phyloP scores from a whole-genome alignment of 345 rosid genomes.

The Moringa oleifera region DNA sequence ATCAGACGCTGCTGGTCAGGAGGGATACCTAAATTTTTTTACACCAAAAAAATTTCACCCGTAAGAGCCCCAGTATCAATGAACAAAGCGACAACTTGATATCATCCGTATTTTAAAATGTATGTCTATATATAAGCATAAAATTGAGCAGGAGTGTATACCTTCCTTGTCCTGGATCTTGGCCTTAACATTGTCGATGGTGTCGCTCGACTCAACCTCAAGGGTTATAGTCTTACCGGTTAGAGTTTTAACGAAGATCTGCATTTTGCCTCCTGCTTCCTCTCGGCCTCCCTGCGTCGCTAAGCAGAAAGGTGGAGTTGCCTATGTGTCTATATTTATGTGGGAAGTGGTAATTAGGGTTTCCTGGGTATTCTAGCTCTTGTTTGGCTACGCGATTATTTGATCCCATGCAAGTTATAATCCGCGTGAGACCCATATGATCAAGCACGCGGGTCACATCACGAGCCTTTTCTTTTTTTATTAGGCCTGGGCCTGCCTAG shows the following conservation, averaged over 20 bases:
- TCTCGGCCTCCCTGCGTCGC: background rate
- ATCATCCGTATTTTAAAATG: no score
- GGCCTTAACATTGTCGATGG: conserved; percentile 71
- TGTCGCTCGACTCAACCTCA: conserved; percentile 70
- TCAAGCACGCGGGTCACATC: no score
- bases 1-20: conserved; percentile 56
- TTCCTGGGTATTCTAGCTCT: no score
- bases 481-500: no score
- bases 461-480: no score
- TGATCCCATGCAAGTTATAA: no score
- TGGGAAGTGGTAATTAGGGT: conserved; percentile 11
- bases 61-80: conserved; percentile 1
- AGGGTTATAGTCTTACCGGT: conserved; percentile 76
- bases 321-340: conserved; percentile 5
- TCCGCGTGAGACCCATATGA: no score
- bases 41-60: no score
- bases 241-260: conserved; percentile 72
- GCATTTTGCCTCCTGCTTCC: conserved; percentile 44
- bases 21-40: conserved; percentile 31
- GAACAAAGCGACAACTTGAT: background rate
- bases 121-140: no score
- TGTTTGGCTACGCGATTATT: no score
- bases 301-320: no score
- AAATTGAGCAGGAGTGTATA: background rate
- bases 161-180: conserved; percentile 86